Base-by-base conservation (phyloP, 805 yeast species). In the Myxozyma lipomycoides region DNA sequence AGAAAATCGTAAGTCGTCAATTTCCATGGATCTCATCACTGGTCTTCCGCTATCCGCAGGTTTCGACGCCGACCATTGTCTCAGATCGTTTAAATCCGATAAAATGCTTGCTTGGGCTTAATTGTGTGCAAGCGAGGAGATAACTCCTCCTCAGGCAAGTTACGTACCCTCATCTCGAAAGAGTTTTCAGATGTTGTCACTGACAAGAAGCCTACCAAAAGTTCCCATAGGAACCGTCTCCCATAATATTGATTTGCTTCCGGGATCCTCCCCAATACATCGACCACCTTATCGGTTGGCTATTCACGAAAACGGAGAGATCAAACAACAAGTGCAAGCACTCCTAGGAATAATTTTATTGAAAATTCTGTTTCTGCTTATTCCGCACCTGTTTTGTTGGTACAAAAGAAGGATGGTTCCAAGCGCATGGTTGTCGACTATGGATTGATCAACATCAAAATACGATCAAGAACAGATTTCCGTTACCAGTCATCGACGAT, bases 21-120 rank as follows among this genome's bases (percentile, higher is more conserved):
- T 54, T 22, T 36, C 53, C 7, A 45, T 59, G 56, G 63, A 59
- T 39, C 50, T 61, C 40, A 34, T 61, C 2, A 35, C 50, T 12
- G 59, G 51, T 15, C 10, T n/a, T n/a, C n/a, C n/a, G n/a, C n/a
- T n/a, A n/a, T n/a, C n/a, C n/a, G n/a, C n/a, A n/a, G n/a, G n/a
- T n/a, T n/a, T n/a, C n/a, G n/a, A n/a, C n/a, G n/a, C n/a, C n/a
- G n/a, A n/a, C n/a, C n/a, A n/a, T n/a, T n/a, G n/a, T n/a, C n/a
- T n/a, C n/a, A n/a, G n/a, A n/a, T n/a, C n/a, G n/a, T n/a, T n/a
- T n/a, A n/a, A n/a, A n/a, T n/a, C n/a, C n/a, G n/a, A n/a, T n/a
- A n/a, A n/a, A n/a, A n/a, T n/a, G n/a, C n/a, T n/a, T n/a, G n/a
- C n/a, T n/a, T n/a, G n/a, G n/a, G n/a, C n/a, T n/a, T n/a, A n/a